Conservation (phyloP, 1,284 basidiomycete genomes). For the Fomitopsis schrenkii region DNA sequence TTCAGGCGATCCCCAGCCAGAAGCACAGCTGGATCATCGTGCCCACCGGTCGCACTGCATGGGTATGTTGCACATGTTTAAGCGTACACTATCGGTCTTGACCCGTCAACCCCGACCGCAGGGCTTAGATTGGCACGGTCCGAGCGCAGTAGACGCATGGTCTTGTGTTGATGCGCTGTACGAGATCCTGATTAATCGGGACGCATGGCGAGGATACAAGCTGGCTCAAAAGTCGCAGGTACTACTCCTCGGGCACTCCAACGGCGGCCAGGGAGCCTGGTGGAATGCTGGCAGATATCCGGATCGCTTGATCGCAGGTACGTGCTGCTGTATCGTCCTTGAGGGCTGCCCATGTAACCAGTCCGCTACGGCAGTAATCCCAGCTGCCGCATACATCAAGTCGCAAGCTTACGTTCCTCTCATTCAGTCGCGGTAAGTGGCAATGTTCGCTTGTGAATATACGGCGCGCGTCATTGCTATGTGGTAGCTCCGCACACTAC, state of each 20-base stretch:
- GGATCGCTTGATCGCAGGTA: slow-evolving; percentile 69
- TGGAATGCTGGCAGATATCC: slow-evolving; percentile 74
- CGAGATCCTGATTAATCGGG: slow-evolving; percentile 33
- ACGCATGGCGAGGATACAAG: slow-evolving; percentile 39
- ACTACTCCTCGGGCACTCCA: slow-evolving; percentile 83
- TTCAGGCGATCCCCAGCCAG: slow-evolving; percentile 53
- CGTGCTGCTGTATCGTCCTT: not conserved
- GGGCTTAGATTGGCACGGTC: slow-evolving; percentile 87
- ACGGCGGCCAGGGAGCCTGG: slow-evolving; percentile 91
- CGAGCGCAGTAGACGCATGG: slow-evolving; percentile 64
- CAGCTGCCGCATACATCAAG: slow-evolving; percentile 78
- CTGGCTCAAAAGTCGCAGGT: slow-evolving; percentile 39
- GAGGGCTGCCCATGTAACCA: not conserved
- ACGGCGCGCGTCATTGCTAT: too few species aligned
- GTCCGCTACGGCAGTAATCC: slow-evolving; percentile 42
- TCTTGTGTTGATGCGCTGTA: slow-evolving; percentile 49
- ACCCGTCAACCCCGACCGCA: slow-evolving; percentile 21
- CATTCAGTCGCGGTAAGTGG: slow-evolving; percentile 50
- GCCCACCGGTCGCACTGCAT: slow-evolving; percentile 70
- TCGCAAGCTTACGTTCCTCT: slow-evolving; percentile 82
- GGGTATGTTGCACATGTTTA: slow-evolving; percentile 40
- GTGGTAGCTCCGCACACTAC: slow-evolving; percentile 60
- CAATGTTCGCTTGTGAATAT: not conserved
- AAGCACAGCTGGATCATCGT: slow-evolving; percentile 65
- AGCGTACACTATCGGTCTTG: not conserved